Evolutionary conservation across 495 filamentous ascomycete species (phyloP).

Genomic region (Elasticomyces elasticus): DNA sequence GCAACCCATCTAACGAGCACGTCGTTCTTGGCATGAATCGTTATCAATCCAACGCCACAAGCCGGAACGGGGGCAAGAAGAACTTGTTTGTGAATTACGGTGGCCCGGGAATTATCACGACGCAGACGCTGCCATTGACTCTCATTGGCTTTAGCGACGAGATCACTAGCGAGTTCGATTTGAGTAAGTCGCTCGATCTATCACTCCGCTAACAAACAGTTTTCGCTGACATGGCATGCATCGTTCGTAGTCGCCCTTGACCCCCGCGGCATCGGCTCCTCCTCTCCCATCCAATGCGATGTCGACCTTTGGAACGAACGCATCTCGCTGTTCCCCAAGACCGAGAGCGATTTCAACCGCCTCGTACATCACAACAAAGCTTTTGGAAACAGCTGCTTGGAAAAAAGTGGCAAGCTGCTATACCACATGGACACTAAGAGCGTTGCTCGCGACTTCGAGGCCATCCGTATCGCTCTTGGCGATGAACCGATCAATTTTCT

Average conservation of each 20-base stretch:
- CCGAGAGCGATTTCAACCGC: not conserved
- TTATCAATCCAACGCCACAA: not conserved
- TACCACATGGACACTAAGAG: not conserved
- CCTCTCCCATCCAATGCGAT: not conserved
- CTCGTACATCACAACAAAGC: not conserved
- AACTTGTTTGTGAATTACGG: not conserved
- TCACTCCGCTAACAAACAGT: not conserved
- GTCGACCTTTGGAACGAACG: not conserved
- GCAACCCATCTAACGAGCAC: not conserved
- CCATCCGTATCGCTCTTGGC: not conserved
- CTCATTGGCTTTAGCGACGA: not conserved
- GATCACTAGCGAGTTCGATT: not conserved
- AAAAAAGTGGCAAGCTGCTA: not conserved
- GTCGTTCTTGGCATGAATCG: not conserved
- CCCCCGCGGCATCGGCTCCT: not conserved
- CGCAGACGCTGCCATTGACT: not conserved
- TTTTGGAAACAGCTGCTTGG: not conserved
- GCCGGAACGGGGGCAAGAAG: not conserved
- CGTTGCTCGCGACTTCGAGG: not conserved
- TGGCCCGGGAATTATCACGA: not conserved
- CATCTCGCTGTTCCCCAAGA: not conserved
- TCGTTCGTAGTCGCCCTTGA: not conserved
- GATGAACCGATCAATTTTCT: not conserved
- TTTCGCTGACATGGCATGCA: not conserved
- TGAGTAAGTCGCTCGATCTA: not conserved